Evolutionary conservation across 1,284 basidiomycete species (phyloP).

Genomic region (Ustilago xerochloae): DNA sequence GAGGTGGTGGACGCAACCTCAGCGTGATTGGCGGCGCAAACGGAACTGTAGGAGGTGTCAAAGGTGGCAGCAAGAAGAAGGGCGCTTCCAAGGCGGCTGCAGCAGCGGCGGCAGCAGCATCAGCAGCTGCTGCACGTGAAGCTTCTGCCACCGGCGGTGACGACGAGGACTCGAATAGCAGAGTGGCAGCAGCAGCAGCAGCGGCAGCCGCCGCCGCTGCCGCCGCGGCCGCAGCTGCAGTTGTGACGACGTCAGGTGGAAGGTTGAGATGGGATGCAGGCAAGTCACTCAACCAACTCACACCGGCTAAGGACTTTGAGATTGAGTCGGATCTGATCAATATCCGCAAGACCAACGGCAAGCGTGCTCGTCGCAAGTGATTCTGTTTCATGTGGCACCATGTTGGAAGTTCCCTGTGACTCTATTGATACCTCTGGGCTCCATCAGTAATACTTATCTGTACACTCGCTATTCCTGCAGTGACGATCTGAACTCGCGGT

Average conservation of each 20-base stretch:
- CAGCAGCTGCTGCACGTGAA: conserved; percentile 44
- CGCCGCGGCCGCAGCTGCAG: conserved; percentile 40
- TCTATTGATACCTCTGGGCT: not conserved
- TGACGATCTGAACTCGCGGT: not conserved
- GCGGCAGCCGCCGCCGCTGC: conserved; percentile 42
- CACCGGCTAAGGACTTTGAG: conserved; percentile 66
- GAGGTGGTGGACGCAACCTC: conserved; percentile 36
- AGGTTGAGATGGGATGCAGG: conserved; percentile 64
- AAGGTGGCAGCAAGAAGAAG: conserved; percentile 47
- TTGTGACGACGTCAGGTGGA: conserved; percentile 56
- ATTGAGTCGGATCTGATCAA: conserved; percentile 66
- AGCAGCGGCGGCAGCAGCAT: conserved; percentile 37
- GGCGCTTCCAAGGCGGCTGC: conserved; percentile 38
- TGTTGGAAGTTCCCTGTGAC: not conserved
- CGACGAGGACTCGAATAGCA: conserved; percentile 51
- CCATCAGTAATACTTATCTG: not conserved
- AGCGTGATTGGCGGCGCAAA: conserved; percentile 33
- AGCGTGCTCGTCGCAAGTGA: conserved; percentile 60
- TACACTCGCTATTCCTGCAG: not conserved
- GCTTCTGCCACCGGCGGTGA: conserved; percentile 40
- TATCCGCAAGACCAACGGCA: conserved; percentile 64
- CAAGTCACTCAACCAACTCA: conserved; percentile 63
- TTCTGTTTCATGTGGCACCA: not conserved
- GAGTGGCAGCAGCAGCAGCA: conserved; percentile 42
- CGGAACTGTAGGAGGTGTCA: conserved; percentile 36